Base-by-base conservation (phyloP, 31 red algal species). In the Odonthalia washingtoniensis region DNA sequence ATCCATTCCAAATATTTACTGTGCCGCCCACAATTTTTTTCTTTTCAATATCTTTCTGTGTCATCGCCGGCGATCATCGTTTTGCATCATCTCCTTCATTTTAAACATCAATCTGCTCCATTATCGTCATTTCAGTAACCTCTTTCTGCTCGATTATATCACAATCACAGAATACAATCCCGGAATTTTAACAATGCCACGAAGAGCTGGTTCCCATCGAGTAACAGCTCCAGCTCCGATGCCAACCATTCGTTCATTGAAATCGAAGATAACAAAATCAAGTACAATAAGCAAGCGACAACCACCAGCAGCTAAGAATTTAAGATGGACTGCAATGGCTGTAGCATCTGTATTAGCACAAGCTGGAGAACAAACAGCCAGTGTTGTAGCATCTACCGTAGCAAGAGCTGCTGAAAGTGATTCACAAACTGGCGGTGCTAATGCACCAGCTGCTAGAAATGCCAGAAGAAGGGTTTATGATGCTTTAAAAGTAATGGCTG, bases 401-500 rank as follows among this genome's bases (percentile, higher is more conserved):
- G 40, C 57, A 30, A 32, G 53, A 65, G 87, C 72, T 40, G 45
- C 81, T 36, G 45, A 65, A 49, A 21, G 4, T 24, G 76, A 45
- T 45, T 27, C 40, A 39, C 75, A 74, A 26, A 63, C 69, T 24
- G 16, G 65, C 27, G 87, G 81, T 52, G 30, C 57, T 17, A 35
- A 17, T 78, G 78, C 87, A 16, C 49, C 49, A 57, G 87, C 81
- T 17, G 78, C 76, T 16, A 64, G 87, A 42, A 90, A 90, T 70
- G 75, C 87, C 28, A 77, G 87, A 52, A 77, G 87, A 3, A 40
- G 87, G 3, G 77, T 90, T 28, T 82, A 90, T 46, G 87, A 90
- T 78, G 87, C 87, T 39, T 43, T 90, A 65, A 90, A 90, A 70
- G 87, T 90, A 28, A 90, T 90, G 87, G 46, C 39, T 53, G 65